phyloP scores from a whole-genome alignment of 2,329 filamentous ascomycete species.

The Cercospora beticola region DNA sequence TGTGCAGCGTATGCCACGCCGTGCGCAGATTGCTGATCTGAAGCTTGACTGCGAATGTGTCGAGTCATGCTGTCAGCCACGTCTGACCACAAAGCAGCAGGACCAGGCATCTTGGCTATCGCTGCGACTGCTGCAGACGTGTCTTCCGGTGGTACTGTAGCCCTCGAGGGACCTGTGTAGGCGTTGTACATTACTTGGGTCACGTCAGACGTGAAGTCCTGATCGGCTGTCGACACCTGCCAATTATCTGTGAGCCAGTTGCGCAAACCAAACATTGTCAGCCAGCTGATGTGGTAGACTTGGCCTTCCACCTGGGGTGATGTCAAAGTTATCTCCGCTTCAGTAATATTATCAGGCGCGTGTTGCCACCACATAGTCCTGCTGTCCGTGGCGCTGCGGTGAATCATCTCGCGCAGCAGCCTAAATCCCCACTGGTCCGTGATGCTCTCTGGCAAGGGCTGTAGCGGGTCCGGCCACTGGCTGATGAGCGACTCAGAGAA shows the following conservation, averaged over 20 bases:
- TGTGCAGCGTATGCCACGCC: neutral
- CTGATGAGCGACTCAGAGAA: constrained; percentile 11
- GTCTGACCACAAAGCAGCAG: neutral
- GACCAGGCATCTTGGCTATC: constrained; percentile 2
- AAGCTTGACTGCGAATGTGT: neutral
- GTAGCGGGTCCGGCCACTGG: constrained; percentile 13
- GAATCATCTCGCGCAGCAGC: neutral
- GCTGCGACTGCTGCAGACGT: neutral
- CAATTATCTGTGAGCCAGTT: neutral
- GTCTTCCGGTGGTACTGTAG: neutral
- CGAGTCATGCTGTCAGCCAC: constrained; percentile 18
- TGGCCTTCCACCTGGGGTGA: neutral
- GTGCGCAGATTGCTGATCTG: neutral
- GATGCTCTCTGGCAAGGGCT: neutral
- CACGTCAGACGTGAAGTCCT: neutral
- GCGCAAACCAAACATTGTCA: neutral
- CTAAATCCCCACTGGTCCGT: neutral
- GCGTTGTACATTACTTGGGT: neutral
- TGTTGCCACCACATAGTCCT: neutral
- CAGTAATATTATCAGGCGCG: neutral
- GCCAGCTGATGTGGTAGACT: neutral
- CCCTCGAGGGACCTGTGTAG: neutral
- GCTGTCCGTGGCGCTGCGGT: neutral
- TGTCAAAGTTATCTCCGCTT: neutral
- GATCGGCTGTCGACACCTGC: neutral